Conservation (phyloP, 805 yeast species). For the Wickerhamomyces kurtzmanii region DNA sequence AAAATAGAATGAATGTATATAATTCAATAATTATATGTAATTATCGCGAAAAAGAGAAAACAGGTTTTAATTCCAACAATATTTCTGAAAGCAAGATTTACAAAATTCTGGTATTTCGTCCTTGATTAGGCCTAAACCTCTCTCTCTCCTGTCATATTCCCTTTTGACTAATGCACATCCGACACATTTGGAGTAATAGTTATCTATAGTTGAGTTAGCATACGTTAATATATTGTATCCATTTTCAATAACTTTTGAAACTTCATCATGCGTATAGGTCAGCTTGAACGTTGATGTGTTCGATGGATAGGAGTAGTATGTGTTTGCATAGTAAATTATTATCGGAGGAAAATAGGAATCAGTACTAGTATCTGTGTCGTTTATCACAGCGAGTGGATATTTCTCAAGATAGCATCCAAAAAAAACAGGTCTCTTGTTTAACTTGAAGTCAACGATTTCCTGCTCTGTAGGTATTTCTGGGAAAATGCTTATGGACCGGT, state of each 20-base stretch:
- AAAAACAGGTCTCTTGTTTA: conserved; percentile 58
- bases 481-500: no score
- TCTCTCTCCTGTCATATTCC: conserved; percentile 29
- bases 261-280: conserved; percentile 35
- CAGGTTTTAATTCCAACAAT: conserved; percentile 26
- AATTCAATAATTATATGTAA: neutral
- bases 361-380: neutral
- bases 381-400: neutral
- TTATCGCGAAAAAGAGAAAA: neutral
- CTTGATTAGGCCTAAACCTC: conserved; percentile 11
- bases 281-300: conserved; percentile 54
- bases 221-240: conserved; percentile 42
- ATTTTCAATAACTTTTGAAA: conserved; percentile 33
- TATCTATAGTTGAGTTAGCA: conserved; percentile 26
- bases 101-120: conserved; percentile 23
- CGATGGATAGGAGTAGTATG: conserved; percentile 28
- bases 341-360: conserved; percentile 51
- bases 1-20: no score
- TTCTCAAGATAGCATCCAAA: conserved; percentile 61
- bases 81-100: conserved; percentile 23
- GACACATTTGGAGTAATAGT: conserved; percentile 34
- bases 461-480: conserved; percentile 54
- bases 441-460: conserved; percentile 35
- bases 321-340: conserved; percentile 41
- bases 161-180: conserved; percentile 51